Evolutionary conservation across 2,329 filamentous ascomycete species (phyloP), one percentile per base, ranked within the genome.

Genomic region (Periconia sp.): DNA sequence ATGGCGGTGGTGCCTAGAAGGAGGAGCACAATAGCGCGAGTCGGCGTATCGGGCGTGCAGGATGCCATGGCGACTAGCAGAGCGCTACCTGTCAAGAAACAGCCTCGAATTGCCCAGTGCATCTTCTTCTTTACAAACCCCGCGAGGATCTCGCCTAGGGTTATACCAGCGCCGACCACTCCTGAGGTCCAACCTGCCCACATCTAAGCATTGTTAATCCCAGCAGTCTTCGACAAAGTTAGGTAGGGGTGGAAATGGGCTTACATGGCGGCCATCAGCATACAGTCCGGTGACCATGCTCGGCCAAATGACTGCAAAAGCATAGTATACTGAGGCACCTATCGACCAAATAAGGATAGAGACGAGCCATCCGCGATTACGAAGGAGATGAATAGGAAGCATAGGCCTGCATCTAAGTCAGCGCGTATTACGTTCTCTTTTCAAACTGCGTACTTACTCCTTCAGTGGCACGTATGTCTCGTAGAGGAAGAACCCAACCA

Each of bases 401-500:
- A 58, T 24, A 3, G 54, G 53, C n/a, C n/a, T n/a, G n/a, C n/a
- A n/a, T n/a, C n/a, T n/a, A n/a, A n/a, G n/a, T n/a, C n/a, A n/a
- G n/a, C n/a, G n/a, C n/a, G n/a, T n/a, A n/a, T n/a, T n/a, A n/a
- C n/a, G n/a, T n/a, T n/a, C n/a, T n/a, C n/a, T n/a, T n/a, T n/a
- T n/a, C n/a, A n/a, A n/a, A n/a, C n/a, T n/a, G n/a, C n/a, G n/a
- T n/a, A n/a, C n/a, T n/a, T n/a, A n/a, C 25, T 58, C 50, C 23
- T 56, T 58, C 17, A 57, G 36, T 2, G 16, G 33, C 56, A 23
- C 50, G 22, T 40, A 52, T 3, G 46, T 46, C 40, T 57, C 56
- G 11, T 67, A 75, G 9, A 69, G 12, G 24, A 73, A 66, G n/a
- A 75, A 63, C 0, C 50, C 59, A 19, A 71, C 45, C 6, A 75